phyloP scores from a whole-genome alignment of 257 asterid genomes.

The Thymus quinquecostatus region DNA sequence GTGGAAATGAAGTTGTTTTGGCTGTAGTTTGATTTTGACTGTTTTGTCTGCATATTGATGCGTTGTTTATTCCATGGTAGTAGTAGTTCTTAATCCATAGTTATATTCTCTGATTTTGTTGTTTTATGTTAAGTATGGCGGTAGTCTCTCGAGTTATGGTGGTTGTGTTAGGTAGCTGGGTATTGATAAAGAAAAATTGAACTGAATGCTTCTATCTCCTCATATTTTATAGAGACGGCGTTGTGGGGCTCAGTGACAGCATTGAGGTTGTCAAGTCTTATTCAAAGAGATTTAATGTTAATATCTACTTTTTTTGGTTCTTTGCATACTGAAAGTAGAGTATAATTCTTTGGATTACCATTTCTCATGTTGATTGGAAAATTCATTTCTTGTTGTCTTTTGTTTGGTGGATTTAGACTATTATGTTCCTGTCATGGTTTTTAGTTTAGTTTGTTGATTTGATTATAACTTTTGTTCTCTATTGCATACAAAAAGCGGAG shows the following conservation, averaged over 20 bases:
- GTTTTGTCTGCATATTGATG: not conserved
- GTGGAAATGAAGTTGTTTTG: not conserved
- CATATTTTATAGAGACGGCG: not conserved
- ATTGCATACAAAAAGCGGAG: not conserved
- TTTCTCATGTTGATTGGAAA: not conserved
- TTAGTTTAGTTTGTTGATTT: not conserved
- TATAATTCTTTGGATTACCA: not conserved
- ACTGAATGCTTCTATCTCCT: not conserved
- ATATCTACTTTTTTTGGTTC: not conserved
- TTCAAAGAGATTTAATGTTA: not conserved
- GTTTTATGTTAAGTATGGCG: not conserved
- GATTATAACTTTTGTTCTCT: not conserved
- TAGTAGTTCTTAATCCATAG: not conserved
- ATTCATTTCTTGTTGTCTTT: not conserved
- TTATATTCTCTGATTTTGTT: not conserved
- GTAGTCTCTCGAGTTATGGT: not conserved
- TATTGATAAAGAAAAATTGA: not conserved
- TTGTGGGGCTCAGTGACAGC: not conserved
- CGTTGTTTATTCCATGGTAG: not conserved
- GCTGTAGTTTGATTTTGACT: not conserved
- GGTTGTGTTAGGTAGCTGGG: not conserved
- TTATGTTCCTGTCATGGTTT: not conserved
- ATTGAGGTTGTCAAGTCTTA: not conserved
- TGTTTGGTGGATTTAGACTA: not conserved
- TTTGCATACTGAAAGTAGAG: not conserved